Conservation (phyloP, 306 rosid species). For the Quillaja saponaria region DNA sequence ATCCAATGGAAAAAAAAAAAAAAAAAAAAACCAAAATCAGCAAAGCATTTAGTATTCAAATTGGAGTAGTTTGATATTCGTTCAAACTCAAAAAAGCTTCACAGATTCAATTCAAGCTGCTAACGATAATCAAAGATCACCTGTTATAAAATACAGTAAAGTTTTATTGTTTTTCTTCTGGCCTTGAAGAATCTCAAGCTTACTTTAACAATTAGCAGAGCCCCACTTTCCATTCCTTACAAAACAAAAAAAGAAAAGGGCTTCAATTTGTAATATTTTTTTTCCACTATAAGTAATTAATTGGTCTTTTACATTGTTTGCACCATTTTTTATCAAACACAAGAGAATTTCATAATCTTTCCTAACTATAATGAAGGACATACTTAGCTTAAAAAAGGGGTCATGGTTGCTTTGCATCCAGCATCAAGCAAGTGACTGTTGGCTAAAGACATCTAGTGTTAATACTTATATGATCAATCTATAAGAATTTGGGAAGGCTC, state of each 20-base stretch:
- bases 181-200: too few relatives aligned
- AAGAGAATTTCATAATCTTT: slow-evolving; percentile 53
- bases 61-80: too few relatives aligned
- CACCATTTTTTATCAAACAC: slow-evolving; percentile 37
- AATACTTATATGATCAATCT: slow-evolving; percentile 6
- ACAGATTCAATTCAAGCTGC: too few relatives aligned
- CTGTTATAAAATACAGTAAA: too few relatives aligned
- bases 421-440: slow-evolving; percentile 32
- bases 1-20: background rate
- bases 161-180: too few relatives aligned
- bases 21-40: background rate
- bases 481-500: slow-evolving; percentile 33
- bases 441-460: slow-evolving; percentile 28
- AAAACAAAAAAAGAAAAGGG: slow-evolving; percentile 27
- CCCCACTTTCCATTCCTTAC: slow-evolving; percentile 7
- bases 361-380: slow-evolving; percentile 49
- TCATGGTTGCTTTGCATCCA: slow-evolving; percentile 39
- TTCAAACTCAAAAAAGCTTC: too few relatives aligned
- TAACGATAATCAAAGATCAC: too few relatives aligned
- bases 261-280: slow-evolving; percentile 29
- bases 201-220: background rate
- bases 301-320: slow-evolving; percentile 37
- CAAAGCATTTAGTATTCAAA: too few relatives aligned
- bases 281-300: slow-evolving; percentile 22
- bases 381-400: slow-evolving; percentile 38